These are phyloP conservation scores for Meredithiella fracta DNA, from an alignment of 2,329 filamentous ascomycete species.

Conservation along the genomic window DNA sequence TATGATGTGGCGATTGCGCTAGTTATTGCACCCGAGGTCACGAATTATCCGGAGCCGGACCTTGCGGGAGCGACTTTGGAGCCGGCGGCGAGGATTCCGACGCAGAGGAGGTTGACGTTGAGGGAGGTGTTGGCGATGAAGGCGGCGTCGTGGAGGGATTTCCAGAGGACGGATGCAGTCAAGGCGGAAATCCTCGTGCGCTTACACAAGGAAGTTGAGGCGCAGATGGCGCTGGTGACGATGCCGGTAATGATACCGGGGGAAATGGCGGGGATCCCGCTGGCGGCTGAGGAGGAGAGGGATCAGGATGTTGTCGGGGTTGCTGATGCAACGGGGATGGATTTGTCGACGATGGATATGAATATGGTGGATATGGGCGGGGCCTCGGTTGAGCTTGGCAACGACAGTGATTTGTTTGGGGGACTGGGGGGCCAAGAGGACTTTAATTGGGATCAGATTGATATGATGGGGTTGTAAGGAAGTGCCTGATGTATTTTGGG, in stretches of 20 bases:
- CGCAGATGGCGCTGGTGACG: constrained; percentile 35
- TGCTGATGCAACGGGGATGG: neutral
- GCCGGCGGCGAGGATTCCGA: constrained; percentile 17
- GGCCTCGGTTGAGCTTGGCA: neutral
- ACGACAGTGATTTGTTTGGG: constrained; percentile 12
- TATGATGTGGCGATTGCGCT: constrained; percentile 55
- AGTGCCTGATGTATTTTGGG: neutral
- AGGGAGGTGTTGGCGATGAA: constrained; percentile 42
- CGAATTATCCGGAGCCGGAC: constrained; percentile 24
- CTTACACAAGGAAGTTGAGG: constrained; percentile 46
- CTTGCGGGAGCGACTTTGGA: constrained; percentile 24
- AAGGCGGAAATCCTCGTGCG: constrained; percentile 46
- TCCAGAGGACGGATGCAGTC: constrained; percentile 38
- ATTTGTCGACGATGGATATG: constrained; percentile 6
- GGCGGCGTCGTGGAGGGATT: constrained; percentile 39
- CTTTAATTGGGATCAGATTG: constrained; percentile 13
- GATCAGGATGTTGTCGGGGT: constrained; percentile 24
- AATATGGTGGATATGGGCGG: constrained; percentile 10
- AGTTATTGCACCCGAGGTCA: constrained; percentile 48
- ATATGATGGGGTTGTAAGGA: constrained; percentile 9
- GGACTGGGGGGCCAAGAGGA: constrained; percentile 10
- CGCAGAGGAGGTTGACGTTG: constrained; percentile 37
- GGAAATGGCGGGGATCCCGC: constrained; percentile 15
- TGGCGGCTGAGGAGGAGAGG: constrained; percentile 21
- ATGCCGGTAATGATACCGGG: constrained; percentile 16